Conservation (phyloP, 2,329 filamentous ascomycete genomes). For the Cordyceps militaris region DNA sequence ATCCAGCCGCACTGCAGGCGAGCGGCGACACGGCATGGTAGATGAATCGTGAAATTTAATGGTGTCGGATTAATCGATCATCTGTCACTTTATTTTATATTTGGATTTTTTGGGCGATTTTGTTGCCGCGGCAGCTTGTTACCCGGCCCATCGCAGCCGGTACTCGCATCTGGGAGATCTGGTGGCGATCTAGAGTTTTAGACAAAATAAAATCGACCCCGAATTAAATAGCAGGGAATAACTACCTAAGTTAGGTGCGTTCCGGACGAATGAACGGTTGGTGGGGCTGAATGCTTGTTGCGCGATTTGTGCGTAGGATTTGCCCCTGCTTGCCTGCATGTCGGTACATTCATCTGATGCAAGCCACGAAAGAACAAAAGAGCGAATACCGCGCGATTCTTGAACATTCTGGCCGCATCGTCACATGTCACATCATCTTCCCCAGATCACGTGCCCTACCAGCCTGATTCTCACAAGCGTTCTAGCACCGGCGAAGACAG, state of each 20-base stretch:
- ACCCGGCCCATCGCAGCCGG: not conserved
- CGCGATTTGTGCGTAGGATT: conserved; percentile 10
- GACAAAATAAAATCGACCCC: too few species aligned
- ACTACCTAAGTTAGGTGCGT: too few species aligned
- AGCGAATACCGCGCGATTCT: not conserved
- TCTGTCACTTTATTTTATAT: too few species aligned
- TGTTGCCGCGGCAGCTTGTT: not conserved
- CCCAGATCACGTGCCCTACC: not conserved
- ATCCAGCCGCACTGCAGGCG: not conserved
- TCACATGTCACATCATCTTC: not conserved
- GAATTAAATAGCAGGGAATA: too few species aligned
- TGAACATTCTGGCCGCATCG: not conserved
- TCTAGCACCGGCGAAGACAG: not conserved
- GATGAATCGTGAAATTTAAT: not conserved
- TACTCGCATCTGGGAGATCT: not conserved
- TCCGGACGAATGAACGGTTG: not conserved
- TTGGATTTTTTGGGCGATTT: too few species aligned
- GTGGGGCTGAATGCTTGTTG: not conserved
- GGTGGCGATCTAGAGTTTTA: not conserved
- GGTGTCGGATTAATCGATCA: too few species aligned
- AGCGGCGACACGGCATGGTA: not conserved
- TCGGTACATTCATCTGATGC: not conserved
- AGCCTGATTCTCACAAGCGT: not conserved
- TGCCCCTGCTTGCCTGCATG: not conserved
- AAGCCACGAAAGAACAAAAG: not conserved